phyloP scores from a whole-genome alignment of 73 alveolate genomes.

The Uronychia binucleata region DNA sequence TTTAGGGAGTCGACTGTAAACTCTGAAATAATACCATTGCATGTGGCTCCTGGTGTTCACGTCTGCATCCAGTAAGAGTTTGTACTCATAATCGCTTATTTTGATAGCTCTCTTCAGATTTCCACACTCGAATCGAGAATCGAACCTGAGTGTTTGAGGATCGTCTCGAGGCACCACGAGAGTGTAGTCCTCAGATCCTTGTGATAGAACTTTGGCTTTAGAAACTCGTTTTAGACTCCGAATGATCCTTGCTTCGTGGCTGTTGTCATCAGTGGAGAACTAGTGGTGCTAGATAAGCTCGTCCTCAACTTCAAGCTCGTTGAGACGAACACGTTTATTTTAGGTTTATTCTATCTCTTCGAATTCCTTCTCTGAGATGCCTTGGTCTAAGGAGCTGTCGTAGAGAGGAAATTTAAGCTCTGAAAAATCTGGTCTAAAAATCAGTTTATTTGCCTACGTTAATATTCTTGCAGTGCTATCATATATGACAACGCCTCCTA shows the following conservation, averaged over 20 bases:
- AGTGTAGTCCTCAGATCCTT: neutral
- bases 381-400: neutral
- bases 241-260: neutral
- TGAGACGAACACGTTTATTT: no score
- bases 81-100: conserved; percentile 36
- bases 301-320: neutral
- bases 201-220: neutral
- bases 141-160: conserved; percentile 14
- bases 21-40: conserved; percentile 64
- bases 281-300: neutral
- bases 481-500: neutral
- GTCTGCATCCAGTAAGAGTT: conserved; percentile 34
- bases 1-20: conserved; percentile 26
- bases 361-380: neutral
- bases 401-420: neutral
- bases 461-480: neutral
- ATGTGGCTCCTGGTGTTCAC: conserved; percentile 53
- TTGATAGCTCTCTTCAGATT: conserved; percentile 54
- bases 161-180: neutral
- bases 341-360: neutral
- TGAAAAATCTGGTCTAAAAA: neutral
- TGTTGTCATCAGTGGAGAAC: neutral
- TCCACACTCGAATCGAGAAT: conserved; percentile 54
- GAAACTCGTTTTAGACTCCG: neutral
- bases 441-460: neutral